Percentiles rank a stretch among this genome's conserved stretches.
Evolutionary conservation across 306 rosid genomes (phyloP).

Genomic region (Trifolium subterraneum): DNA sequence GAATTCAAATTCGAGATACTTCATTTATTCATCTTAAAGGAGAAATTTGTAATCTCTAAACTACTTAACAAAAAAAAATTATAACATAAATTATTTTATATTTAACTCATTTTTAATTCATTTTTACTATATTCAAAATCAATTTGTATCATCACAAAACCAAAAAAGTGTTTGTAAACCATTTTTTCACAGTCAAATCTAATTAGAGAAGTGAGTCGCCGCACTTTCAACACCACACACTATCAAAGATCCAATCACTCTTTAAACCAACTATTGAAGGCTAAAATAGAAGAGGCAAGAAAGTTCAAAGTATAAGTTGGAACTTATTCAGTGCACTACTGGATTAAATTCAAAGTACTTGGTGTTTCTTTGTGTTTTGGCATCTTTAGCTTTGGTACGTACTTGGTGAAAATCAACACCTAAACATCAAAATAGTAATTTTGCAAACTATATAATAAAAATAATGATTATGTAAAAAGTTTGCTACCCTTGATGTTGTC

Average conservation of each 20-base stretch:
- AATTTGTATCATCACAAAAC: too few relatives aligned
- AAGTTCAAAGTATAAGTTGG: conserved; percentile 37
- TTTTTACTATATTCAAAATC: too few relatives aligned
- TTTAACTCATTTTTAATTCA: too few relatives aligned
- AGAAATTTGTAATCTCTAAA: too few relatives aligned
- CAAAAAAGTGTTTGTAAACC: background rate
- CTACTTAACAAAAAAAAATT: too few relatives aligned
- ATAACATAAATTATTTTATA: too few relatives aligned
- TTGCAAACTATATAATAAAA: conserved; percentile 39
- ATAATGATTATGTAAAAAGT: conserved; percentile 27
- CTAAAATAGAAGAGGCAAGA: conserved; percentile 12
- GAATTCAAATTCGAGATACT: too few relatives aligned
- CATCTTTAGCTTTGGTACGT: conserved; percentile 27
- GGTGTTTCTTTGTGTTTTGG: conserved; percentile 28
- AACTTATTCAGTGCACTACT: conserved; percentile 41
- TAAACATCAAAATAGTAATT: conserved; percentile 6
- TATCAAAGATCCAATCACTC: conserved; percentile 2
- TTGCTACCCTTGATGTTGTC: conserved; percentile 33
- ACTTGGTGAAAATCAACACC: conserved; percentile 15
- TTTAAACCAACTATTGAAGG: conserved; percentile 8
- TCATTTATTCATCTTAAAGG: too few relatives aligned
- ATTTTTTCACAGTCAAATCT: background rate
- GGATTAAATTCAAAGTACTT: conserved; percentile 38
- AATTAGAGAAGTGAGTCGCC: background rate
- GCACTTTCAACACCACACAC: background rate